Evolutionary conservation across 2,329 filamentous ascomycete species (phyloP).

Genomic region (Aspergillus ustus): DNA sequence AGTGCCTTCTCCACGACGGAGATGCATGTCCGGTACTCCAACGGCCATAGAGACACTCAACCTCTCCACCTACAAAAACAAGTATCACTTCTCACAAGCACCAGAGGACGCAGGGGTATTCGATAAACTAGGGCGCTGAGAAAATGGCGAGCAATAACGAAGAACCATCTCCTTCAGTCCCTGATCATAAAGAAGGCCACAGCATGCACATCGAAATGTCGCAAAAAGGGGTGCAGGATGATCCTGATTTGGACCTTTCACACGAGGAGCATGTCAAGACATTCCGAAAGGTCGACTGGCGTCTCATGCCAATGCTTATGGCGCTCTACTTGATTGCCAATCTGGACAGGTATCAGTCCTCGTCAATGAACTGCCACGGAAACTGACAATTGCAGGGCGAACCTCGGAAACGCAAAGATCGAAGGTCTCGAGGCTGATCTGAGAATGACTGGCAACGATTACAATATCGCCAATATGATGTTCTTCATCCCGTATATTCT

Average conservation of each 20-base stretch:
- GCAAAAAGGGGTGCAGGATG: background rate
- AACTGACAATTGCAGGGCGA: background rate
- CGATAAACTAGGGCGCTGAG: background rate
- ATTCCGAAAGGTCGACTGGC: background rate
- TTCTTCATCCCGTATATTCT: background rate
- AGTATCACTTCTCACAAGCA: background rate
- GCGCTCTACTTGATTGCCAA: background rate
- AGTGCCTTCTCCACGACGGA: background rate
- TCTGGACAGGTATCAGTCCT: background rate
- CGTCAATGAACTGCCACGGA: too few species aligned
- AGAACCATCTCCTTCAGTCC: background rate
- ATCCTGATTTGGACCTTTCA: background rate
- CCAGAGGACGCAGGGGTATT: too few species aligned
- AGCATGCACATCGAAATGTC: background rate
- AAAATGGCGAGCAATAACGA: background rate
- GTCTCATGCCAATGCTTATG: background rate
- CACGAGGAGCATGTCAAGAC: background rate
- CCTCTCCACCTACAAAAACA: background rate
- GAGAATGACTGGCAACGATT: background rate
- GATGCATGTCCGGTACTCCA: background rate
- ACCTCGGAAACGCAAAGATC: background rate
- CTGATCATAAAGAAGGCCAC: background rate
- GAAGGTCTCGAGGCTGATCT: background rate
- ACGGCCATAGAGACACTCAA: background rate
- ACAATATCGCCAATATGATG: slow-evolving; percentile 1